Percentiles rank a stretch among this genome's conserved stretches.
These are phyloP conservation scores for Barnettozyma californica DNA, from an alignment of 805 yeast species.

Conservation along the genomic window DNA sequence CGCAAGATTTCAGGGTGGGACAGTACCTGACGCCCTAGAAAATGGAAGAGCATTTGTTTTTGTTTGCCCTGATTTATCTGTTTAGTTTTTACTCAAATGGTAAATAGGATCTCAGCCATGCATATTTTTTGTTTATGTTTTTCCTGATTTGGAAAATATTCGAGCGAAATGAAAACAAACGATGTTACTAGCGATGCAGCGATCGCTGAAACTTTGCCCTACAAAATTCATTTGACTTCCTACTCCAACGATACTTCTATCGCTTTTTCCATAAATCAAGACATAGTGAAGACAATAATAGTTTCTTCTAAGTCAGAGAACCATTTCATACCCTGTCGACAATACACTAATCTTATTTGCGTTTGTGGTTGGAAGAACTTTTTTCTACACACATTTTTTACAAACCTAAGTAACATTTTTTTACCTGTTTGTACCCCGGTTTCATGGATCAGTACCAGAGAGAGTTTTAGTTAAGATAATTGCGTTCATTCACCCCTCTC, in stretches of 20 bases:
- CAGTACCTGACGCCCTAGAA: background rate
- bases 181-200: background rate
- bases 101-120: background rate
- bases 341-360: background rate
- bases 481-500: background rate
- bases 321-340: background rate
- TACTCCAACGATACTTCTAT: background rate
- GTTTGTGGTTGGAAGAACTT: slow-evolving; percentile 5
- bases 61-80: slow-evolving; percentile 10
- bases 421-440: background rate
- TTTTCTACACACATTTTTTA: slow-evolving; percentile 1
- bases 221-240: slow-evolving; percentile 1
- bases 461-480: background rate
- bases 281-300: background rate
- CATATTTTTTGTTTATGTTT: slow-evolving; percentile 22
- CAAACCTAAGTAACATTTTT: background rate
- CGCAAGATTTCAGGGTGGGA: background rate
- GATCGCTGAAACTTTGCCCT: slow-evolving; percentile 1
- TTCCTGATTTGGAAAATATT: slow-evolving; percentile 16
- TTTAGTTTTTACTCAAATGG: slow-evolving; percentile 8
- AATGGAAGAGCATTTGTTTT: slow-evolving; percentile 1
- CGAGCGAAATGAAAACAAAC: slow-evolving; percentile 15
- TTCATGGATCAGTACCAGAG: background rate
- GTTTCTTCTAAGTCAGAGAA: background rate
- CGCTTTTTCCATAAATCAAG: background rate